Conservation (phyloP, 2,329 filamentous ascomycete species). For the Ambrosiella xylebori region DNA sequence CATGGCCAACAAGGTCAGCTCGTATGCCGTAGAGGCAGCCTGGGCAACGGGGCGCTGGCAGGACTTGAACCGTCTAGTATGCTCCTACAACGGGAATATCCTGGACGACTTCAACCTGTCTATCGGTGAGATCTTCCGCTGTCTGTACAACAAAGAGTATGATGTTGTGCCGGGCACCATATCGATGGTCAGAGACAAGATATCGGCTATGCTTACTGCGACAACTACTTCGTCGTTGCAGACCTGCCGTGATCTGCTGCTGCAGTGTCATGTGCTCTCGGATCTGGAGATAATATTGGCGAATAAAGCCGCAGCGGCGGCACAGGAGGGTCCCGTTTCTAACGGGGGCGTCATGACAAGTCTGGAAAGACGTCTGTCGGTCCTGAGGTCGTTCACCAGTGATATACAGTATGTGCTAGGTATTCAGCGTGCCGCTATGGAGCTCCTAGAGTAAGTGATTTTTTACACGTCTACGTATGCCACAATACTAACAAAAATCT, state of each 20-base stretch:
- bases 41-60: slow-evolving; percentile 80
- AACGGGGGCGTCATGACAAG: slow-evolving; percentile 27
- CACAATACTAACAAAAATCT: not conserved
- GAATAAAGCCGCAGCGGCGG: not conserved
- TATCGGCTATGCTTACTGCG: slow-evolving; percentile 57
- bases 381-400: slow-evolving; percentile 71
- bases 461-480: not conserved
- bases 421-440: slow-evolving; percentile 73
- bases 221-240: slow-evolving; percentile 67
- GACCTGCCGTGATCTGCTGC: slow-evolving; percentile 65
- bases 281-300: slow-evolving; percentile 67
- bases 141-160: slow-evolving; percentile 32
- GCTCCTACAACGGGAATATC: slow-evolving; percentile 31
- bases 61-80: slow-evolving; percentile 50
- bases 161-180: slow-evolving; percentile 37
- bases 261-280: slow-evolving; percentile 72
- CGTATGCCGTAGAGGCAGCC: slow-evolving; percentile 77
- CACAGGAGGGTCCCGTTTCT: not conserved
- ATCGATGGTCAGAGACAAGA: slow-evolving; percentile 46
- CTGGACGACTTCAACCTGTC: slow-evolving; percentile 64
- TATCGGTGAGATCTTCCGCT: slow-evolving; percentile 43
- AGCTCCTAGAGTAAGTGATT: slow-evolving; percentile 44
- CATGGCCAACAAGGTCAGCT: slow-evolving; percentile 47
- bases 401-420: slow-evolving; percentile 92
- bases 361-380: slow-evolving; percentile 63